Evolutionary conservation across 371 early-diverging fungal species (phyloP).

Genomic region (Zancudomyces culisetae): DNA sequence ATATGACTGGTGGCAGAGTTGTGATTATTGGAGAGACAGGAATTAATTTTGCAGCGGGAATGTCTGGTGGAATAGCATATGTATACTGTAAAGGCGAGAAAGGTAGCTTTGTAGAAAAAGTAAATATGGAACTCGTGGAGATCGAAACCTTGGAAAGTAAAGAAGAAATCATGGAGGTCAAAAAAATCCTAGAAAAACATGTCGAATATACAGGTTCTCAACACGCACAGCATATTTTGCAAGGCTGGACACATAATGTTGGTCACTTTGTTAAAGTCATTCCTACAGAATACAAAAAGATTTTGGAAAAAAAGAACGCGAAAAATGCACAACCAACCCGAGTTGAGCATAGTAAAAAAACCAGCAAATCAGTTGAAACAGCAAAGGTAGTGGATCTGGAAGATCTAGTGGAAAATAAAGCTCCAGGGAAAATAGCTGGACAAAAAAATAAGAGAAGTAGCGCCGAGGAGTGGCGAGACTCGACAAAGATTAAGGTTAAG

Average conservation of each 20-base stretch:
- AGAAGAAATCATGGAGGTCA: constrained; percentile 56
- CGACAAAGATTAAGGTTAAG: constrained; percentile 53
- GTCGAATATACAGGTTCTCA: constrained; percentile 61
- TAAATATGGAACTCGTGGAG: constrained; percentile 81
- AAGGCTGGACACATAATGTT: constrained; percentile 43
- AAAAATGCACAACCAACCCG: too few relatives aligned
- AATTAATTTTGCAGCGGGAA: constrained; percentile 88
- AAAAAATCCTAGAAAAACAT: constrained; percentile 62
- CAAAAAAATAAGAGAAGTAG: constrained; percentile 36
- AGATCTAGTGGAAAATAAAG: neutral
- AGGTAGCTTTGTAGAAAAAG: constrained; percentile 29
- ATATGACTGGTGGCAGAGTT: constrained; percentile 88
- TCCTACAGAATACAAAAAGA: constrained; percentile 76
- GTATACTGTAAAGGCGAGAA: constrained; percentile 32
- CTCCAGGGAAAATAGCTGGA: constrained; percentile 9
- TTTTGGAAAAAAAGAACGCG: constrained; percentile 25
- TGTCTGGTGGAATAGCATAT: constrained; percentile 88
- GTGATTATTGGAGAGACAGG: constrained; percentile 69
- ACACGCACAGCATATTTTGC: constrained; percentile 51
- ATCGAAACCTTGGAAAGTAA: constrained; percentile 56
- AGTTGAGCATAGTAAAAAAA: constrained; percentile 29
- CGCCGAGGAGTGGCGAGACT: constrained; percentile 72
- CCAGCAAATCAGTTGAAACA: constrained; percentile 7
- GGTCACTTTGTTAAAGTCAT: constrained; percentile 82
- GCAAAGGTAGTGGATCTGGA: neutral